Base-by-base conservation (phyloP, 306 rosid species). In the Clitoria ternatea region DNA sequence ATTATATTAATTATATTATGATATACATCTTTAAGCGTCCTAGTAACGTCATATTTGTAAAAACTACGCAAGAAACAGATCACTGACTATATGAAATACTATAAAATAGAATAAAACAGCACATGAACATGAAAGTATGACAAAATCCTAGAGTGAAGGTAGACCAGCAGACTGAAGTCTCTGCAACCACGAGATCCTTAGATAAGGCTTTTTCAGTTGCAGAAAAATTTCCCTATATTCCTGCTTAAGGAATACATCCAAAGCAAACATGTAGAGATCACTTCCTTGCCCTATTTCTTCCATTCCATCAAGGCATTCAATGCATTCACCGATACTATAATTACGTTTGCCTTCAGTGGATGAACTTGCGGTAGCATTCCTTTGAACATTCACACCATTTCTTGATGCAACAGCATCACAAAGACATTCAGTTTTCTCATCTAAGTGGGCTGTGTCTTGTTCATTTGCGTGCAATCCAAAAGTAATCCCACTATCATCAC, bases 171-270 rank as follows among this genome's bases (percentile, higher is more conserved):
- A 74, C 47, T 77, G 87, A 77, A 86, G 85, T 69, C 88, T 84
- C 87, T 75, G 84, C 88, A 86, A 75, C 96, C 92, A 89, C 66
- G 88, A 85, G 64, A 89, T 63, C 72, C 87, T 80, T 22, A 89
- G 74, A 73, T 66, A 81, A n/a, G 90, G 75, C 80, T 53, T 85
- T 70, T 84, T 86, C 71, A 89, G 61, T 55, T 77, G 96, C 56
- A 86, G 90, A 79, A 89, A 89, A 22, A 86, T 83, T 85, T 89
- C 90, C 61, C 92, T 81, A 37, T 89, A 85, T 59, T 89, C 92
- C 79, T 83, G 80, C 83, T 83, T 89, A 67, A 89, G 85, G 80
- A 89, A 89, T 36, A 86, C 84, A 57, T 89, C 90, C 56, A 86
- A 67, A 27, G 96, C 88, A 86, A 86, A 89, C 85, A 86, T 53